phyloP scores from a whole-genome alignment of 2,329 filamentous ascomycete species.

The Neurospora sp. region DNA sequence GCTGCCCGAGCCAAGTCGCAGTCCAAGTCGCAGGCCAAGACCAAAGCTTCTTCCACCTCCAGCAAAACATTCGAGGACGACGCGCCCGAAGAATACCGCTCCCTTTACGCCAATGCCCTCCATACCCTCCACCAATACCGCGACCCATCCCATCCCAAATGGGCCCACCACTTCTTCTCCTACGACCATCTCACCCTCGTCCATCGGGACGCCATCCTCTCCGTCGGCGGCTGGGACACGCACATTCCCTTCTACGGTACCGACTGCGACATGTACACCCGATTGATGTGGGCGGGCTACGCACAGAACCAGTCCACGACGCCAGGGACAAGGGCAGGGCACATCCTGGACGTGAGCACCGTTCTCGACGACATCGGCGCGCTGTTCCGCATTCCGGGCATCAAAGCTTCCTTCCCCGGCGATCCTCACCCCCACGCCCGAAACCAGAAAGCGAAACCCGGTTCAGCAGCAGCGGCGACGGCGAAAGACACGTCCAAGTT shows the following conservation, averaged over 20 bases:
- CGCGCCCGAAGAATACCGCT: slow-evolving; percentile 31
- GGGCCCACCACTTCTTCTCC: slow-evolving; percentile 47
- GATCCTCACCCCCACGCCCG: slow-evolving; percentile 21
- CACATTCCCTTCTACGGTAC: slow-evolving; percentile 48
- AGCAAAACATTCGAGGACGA: slow-evolving; percentile 15
- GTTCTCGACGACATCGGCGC: slow-evolving; percentile 33
- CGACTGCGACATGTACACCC: slow-evolving; percentile 46
- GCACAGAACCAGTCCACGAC: slow-evolving; percentile 25
- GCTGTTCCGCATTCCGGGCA: slow-evolving; percentile 30
- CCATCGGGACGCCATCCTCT: slow-evolving; percentile 40
- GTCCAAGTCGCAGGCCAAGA: not conserved
- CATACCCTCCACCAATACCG: slow-evolving; percentile 24
- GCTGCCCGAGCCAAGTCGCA: not conserved
- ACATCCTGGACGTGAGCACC: slow-evolving; percentile 32
- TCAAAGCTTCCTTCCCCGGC: slow-evolving; percentile 23
- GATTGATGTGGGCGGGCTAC: slow-evolving; percentile 31
- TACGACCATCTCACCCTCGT: slow-evolving; percentile 50
- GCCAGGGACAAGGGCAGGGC: slow-evolving; percentile 23
- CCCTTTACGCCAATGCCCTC: slow-evolving; percentile 31
- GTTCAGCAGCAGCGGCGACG: too few species aligned
- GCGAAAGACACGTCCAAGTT: not conserved
- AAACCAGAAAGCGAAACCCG: too few species aligned
- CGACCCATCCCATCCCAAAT: slow-evolving; percentile 25
- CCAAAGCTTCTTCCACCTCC: not conserved
- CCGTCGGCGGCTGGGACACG: slow-evolving; percentile 47